These are phyloP conservation scores for Entomortierella chlamydospora DNA, from an alignment of 192 early-diverging fungal genomes.

Conservation along the genomic window DNA sequence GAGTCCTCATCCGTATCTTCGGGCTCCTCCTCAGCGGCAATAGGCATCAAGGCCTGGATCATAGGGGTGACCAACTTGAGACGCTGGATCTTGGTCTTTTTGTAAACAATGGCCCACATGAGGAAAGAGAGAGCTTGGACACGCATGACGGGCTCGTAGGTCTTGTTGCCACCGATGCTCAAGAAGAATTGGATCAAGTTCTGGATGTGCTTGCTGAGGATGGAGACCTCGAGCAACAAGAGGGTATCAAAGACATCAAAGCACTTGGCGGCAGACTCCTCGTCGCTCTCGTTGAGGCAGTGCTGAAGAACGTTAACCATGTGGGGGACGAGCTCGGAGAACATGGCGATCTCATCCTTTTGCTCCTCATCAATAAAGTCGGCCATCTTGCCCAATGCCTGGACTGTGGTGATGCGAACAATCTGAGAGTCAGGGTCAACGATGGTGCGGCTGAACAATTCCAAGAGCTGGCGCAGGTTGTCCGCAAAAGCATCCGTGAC, in stretches of 20 bases:
- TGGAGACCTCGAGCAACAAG: conserved; percentile 82
- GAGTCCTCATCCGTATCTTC: conserved; percentile 87
- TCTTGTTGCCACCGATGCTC: conserved; percentile 73
- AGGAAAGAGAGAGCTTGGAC: conserved; percentile 86
- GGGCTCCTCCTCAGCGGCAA: conserved; percentile 83
- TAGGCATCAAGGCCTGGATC: conserved; percentile 84
- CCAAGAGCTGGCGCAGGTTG: conserved; percentile 75
- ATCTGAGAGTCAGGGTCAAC: conserved; percentile 85
- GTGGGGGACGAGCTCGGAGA: conserved; percentile 78
- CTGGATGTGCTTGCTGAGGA: conserved; percentile 82
- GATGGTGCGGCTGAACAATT: conserved; percentile 79
- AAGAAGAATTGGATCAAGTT: conserved; percentile 88
- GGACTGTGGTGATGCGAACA: conserved; percentile 84
- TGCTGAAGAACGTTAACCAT: conserved; percentile 91
- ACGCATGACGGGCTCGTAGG: conserved; percentile 78
- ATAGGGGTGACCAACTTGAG: conserved; percentile 86
- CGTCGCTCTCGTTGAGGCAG: conserved; percentile 78
- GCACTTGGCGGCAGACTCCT: conserved; percentile 79
- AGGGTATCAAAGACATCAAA: conserved; percentile 93
- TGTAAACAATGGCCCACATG: conserved; percentile 81
- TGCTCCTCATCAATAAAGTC: conserved; percentile 83
- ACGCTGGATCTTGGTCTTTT: conserved; percentile 87
- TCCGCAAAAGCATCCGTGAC: conserved; percentile 75
- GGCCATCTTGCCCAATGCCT: conserved; percentile 83
- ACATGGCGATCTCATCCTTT: conserved; percentile 76